Evolutionary conservation across 1,139 yeast species (phyloP), one percentile per base, ranked within the genome.

Genomic region (Tardiomyces digboiensis): DNA sequence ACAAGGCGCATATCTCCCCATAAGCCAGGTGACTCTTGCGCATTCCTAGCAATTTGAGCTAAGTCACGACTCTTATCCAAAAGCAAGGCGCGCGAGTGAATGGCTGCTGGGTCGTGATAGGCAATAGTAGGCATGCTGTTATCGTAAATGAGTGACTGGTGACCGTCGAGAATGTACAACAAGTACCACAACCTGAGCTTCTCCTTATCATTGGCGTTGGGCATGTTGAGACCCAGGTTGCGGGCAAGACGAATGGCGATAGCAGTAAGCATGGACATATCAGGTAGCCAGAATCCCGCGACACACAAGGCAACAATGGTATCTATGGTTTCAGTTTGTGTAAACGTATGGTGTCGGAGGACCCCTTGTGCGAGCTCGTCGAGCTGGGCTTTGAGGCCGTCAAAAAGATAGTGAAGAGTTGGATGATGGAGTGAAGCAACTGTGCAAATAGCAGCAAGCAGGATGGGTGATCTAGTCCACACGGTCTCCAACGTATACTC

Each of bases 391-490:
- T 71, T 74, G 29, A 79, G 59, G 16, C 56, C 53, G 3, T 58
- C 55, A 40, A 70, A 73, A 46, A 75, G 67, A 19, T 53, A 45
- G 1, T 69, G 61, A 20, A 74, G 63, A 1, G 55, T 50, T 0
- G 82, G 76, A 55, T 80, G 82, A 52, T 80, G 85, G 43, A 78
- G 75, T 21, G 81, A 76, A 0, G 85, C 74, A 16, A 80, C 78
- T 5, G 82, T 71, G 49, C 82, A 74, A 2, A 80, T 74, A 1
- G 85, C 78, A 47, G 80, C 76, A 2, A 80, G 74, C 19, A 80
- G 61, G 2, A 80, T 66, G 0, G 85, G 84, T 22, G 82, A 77
- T 3, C 69, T 54, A 2, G 65, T 61, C 85, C 85, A 79, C 7
- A 78, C 66, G 2, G 61, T 61, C 18, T 74, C 73, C 1, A 77